Base-by-base conservation (phyloP, 176 grass and related monocot species). In the Thinopyrum elongatum region DNA sequence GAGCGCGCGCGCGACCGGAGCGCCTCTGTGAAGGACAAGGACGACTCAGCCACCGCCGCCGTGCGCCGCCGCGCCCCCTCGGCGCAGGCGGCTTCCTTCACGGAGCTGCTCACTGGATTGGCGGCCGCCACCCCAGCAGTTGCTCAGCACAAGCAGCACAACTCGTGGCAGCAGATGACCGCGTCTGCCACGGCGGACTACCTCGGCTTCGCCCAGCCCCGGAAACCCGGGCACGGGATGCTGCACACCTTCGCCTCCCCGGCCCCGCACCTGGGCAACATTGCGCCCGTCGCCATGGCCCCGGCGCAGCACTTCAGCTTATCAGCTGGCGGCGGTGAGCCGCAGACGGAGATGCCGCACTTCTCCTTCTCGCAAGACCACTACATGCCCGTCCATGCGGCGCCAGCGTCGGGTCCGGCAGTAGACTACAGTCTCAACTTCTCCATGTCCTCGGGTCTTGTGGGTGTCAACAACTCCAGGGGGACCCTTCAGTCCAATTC, bases 401-500 rank as follows among this genome's bases (percentile, higher is more conserved):
- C 84, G 61, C 39, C 87, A 26, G 72, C 84, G 9, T 28, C 84
- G 13, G 83, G 15, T 65, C 79, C 86, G 35, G 80, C 93, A 70
- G 84, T 65, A 61, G 86, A 94, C 34, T 97, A 97, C 84, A 97
- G 86, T 78, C 91, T 97, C 81, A 91, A 93, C 86, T 91, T 97
- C 90, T 91, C 92, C 74, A 94, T 94, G 66, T 91, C 92, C 76
- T 93, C 95, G n/a, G 90, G 80, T 86, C 78, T 94, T 19, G 74
- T 91, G 71, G 92, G 92, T 59, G 82, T 94, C 90, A 94, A 86
- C 49, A 93, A 87, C 49, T 90, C 82, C 63, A 97, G 95, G 95
- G 95, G 95, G 84, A 90, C 95, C 95, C 95, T 97, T 97, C 95
- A 97, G 95, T 97, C 95, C 95, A 97, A 97, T 97, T 97, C 92